phyloP scores from a whole-genome alignment of 805 yeast species.

The Torulaspora maleeae region DNA sequence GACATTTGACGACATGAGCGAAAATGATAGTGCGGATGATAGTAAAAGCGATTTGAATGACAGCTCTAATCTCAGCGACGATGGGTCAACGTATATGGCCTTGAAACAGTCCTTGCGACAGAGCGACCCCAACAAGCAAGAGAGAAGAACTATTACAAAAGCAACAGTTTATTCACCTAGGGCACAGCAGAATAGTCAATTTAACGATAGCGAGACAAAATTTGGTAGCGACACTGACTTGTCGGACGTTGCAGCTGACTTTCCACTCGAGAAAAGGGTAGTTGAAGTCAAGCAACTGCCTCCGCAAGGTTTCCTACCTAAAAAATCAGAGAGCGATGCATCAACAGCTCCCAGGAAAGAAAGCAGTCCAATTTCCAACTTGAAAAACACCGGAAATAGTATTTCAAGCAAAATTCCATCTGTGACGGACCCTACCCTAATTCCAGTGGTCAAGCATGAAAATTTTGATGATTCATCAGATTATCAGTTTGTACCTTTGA shows the following conservation, averaged over 20 bases:
- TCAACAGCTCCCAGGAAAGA: background rate
- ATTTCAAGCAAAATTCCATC: background rate
- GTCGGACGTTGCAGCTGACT: conserved; percentile 1
- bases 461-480: conserved; percentile 11
- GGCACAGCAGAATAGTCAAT: conserved; percentile 5
- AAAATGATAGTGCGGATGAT: conserved; percentile 17
- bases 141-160: conserved; percentile 1
- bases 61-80: conserved; percentile 17
- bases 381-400: background rate
- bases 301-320: background rate
- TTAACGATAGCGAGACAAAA: conserved; percentile 2
- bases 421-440: conserved; percentile 5
- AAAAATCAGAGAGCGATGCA: background rate
- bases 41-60: conserved; percentile 9
- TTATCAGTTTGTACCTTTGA: conserved; percentile 17
- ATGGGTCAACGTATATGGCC: conserved; percentile 22
- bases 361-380: background rate
- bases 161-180: conserved; percentile 9
- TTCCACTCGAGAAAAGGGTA: background rate
- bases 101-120: conserved; percentile 18
- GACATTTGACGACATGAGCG: conserved; percentile 16
- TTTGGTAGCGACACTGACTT: conserved; percentile 3
- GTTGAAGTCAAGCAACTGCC: background rate
- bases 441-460: background rate
- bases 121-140: conserved; percentile 2